These are phyloP conservation scores for Pancytospora epiphaga DNA, from an alignment of 371 early-diverging fungal species.

Conservation along the genomic window DNA sequence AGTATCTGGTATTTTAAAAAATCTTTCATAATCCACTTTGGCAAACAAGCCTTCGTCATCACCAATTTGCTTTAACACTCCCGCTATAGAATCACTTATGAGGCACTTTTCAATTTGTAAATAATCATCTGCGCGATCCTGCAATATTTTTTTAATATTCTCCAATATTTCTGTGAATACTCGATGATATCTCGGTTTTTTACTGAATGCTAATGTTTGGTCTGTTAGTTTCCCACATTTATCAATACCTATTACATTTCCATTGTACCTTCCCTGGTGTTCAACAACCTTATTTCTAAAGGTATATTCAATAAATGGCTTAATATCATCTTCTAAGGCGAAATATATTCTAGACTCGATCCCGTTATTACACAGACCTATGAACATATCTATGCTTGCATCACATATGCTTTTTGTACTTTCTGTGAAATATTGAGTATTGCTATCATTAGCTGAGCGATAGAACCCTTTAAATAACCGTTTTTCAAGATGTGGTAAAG, in stretches of 20 bases:
- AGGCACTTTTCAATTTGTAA: not conserved
- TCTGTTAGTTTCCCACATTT: constrained; percentile 17
- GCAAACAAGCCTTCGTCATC: constrained; percentile 9
- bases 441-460: not conserved
- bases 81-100: no score
- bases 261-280: constrained; percentile 12
- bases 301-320: constrained; percentile 33
- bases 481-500: not conserved
- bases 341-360: constrained; percentile 41
- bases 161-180: constrained; percentile 16
- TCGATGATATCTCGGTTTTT: not conserved
- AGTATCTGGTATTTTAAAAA: constrained; percentile 27
- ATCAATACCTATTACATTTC: constrained; percentile 30
- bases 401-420: no score
- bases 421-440: not conserved
- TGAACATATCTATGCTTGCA: not conserved
- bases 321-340: constrained; percentile 4
- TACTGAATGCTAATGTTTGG: constrained; percentile 25
- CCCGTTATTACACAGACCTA: constrained; percentile 5
- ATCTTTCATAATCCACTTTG: constrained; percentile 26
- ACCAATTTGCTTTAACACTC: no score
- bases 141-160: not conserved
- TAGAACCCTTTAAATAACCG: not conserved
- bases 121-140: not conserved
- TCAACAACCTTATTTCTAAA: constrained; percentile 16